Evolutionary conservation across 2,329 filamentous ascomycete species (phyloP), one percentile per base, ranked within the genome.

Genomic region (Penicillium sp.): DNA sequence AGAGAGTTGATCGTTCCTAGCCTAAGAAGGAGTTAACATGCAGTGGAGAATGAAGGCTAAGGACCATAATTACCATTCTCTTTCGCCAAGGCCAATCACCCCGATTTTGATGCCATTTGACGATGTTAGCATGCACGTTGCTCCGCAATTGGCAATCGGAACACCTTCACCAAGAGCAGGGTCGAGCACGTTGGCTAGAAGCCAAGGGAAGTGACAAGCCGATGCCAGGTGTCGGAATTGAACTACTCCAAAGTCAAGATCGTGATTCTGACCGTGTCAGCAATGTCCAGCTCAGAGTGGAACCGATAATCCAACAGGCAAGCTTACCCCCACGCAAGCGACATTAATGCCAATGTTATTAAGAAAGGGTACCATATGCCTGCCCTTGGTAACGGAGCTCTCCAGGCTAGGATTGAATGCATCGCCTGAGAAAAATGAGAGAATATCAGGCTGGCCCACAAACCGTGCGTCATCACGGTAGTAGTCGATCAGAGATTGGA

Each of bases 351-450:
- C 85, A 62, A 92, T 84, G 23, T 81, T 79, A 71, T 96, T 96
- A 44, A 97, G 75, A 9, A 94, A 82, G 0, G 90, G 88, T 9
- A 96, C 86, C 92, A 96, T 96, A 73, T 96, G 92, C 62, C 86
- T 70, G 80, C 90, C 92, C 76, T 96, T 96, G 2, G 92, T 96
- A 31, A 96, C 86, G 18, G 88, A 89, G 66, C 89, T 93, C 74
- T 96, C 92, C 55, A 96, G 77, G 65, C 89, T 93, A 0, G 92
- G 92, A 70, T 96, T 96, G 75, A 94, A 97, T 9, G 88, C 91
- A 80, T 96, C 92, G 35, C 92, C 92, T 2, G 91, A 96, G 74
- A 96, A 97, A 63, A 96, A 82, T 1, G 90, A 92, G 49, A 95
- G 69, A 4, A 91, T 75, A 37, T 82, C 78, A 1, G 90, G 78